Conservation (phyloP, 169 alveolate species). For the Plasmodium reichenowi region DNA sequence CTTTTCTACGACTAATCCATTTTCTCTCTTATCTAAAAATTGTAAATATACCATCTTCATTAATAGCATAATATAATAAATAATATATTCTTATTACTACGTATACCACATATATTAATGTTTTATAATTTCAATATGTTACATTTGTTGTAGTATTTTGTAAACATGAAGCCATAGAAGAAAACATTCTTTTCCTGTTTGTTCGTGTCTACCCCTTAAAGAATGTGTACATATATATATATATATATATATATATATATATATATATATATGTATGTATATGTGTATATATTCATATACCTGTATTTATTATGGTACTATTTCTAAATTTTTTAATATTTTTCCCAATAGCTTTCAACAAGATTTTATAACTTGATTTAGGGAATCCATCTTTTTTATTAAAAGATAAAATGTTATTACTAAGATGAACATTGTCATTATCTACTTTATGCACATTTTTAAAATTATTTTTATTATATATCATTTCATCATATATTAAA, state of each 20-base stretch:
- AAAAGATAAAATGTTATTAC: background rate
- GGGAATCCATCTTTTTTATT: background rate
- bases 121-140: background rate
- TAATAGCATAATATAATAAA: no score
- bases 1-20: background rate
- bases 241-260: background rate
- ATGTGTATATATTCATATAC: constrained; percentile 14
- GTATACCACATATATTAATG: background rate
- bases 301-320: constrained; percentile 54
- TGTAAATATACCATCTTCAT: background rate
- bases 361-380: constrained; percentile 17
- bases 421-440: background rate
- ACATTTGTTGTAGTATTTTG: constrained; percentile 28
- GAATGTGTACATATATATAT: background rate
- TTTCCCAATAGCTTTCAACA: constrained; percentile 6
- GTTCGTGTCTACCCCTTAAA: constrained; percentile 61
- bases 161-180: constrained; percentile 44
- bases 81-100: background rate
- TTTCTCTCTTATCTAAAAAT: constrained; percentile 38
- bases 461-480: background rate
- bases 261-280: background rate
- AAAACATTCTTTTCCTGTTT: constrained; percentile 54
- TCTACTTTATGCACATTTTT: background rate
- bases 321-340: constrained; percentile 20
- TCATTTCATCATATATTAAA: background rate